These are phyloP conservation scores for Cucurbita ficifolia DNA, from an alignment of 306 rosid genomes.

Conservation along the genomic window DNA sequence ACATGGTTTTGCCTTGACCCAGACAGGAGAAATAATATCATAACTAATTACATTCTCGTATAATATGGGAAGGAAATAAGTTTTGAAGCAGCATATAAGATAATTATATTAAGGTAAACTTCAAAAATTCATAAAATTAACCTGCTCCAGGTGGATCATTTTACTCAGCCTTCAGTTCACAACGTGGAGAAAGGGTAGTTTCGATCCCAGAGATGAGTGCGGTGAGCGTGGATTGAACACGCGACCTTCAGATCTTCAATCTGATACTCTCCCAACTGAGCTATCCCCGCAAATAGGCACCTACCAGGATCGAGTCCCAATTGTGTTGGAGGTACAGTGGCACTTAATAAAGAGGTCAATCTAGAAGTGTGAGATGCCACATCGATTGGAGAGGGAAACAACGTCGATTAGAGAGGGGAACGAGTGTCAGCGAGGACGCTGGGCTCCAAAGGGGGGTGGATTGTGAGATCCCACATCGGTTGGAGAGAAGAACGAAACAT, in stretches of 20 bases:
- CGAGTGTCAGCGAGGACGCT: too few species aligned
- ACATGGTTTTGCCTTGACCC: background rate
- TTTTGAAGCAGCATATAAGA: background rate
- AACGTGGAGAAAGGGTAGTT: background rate
- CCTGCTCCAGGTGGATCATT: background rate
- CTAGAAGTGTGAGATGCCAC: background rate
- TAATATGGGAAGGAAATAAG: background rate
- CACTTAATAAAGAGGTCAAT: conserved; percentile 2
- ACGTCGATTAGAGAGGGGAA: too few species aligned
- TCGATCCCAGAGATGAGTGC: conserved; percentile 31
- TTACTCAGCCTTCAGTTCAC: background rate
- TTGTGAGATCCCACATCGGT: too few species aligned
- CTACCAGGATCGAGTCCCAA: conserved; percentile 17
- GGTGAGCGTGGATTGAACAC: conserved; percentile 63
- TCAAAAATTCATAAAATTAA: background rate
- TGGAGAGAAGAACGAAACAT: too few species aligned
- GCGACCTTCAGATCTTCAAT: conserved; percentile 56
- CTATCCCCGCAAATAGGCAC: conserved; percentile 53
- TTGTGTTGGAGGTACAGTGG: conserved; percentile 3
- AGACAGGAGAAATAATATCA: background rate
- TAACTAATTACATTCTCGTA: background rate
- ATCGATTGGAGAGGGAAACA: too few species aligned
- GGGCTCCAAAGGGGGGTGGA: too few species aligned
- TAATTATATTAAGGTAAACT: background rate
- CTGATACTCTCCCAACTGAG: conserved; percentile 69